phyloP scores from a whole-genome alignment of 2,329 filamentous ascomycete species.

The Zymoseptoria ardabiliae region DNA sequence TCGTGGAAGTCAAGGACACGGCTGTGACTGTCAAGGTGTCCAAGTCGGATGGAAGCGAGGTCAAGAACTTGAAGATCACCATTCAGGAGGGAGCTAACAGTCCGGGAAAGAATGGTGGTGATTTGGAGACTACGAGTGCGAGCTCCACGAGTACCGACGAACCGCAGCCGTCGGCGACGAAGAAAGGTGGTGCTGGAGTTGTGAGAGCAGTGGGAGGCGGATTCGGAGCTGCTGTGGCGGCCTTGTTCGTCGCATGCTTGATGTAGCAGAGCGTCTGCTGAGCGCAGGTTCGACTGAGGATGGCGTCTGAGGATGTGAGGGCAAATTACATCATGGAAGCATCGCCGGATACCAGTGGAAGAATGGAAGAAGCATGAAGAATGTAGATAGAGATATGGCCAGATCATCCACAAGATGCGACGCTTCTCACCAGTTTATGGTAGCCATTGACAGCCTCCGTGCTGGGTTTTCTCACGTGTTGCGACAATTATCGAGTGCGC shows the following conservation, averaged over 20 bases:
- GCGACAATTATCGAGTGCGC: no score
- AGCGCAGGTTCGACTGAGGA: no score
- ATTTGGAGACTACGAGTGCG: conserved; percentile 2
- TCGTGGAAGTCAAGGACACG: conserved; percentile 54
- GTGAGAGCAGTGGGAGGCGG: not conserved
- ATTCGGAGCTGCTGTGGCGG: not conserved
- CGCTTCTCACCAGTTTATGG: no score
- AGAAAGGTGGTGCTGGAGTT: not conserved
- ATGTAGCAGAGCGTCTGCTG: no score
- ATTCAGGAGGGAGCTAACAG: conserved; percentile 48
- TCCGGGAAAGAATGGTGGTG: conserved; percentile 39
- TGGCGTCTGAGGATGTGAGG: no score
- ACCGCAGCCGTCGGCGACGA: not conserved
- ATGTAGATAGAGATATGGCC: no score
- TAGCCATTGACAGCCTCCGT: no score
- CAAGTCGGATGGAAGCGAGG: conserved; percentile 46
- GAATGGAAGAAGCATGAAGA: no score
- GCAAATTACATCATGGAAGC: no score
- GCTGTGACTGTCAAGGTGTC: conserved; percentile 52
- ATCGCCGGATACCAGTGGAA: no score
- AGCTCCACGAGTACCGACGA: not conserved
- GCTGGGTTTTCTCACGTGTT: no score
- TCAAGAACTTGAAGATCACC: conserved; percentile 57
- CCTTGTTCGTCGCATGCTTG: not conserved
- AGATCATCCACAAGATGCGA: no score